Percentiles rank a stretch among this genome's conserved stretches.
These are phyloP conservation scores for Beauveria asiatica DNA, from an alignment of 2,329 filamentous ascomycete genomes.

Conservation along the genomic window DNA sequence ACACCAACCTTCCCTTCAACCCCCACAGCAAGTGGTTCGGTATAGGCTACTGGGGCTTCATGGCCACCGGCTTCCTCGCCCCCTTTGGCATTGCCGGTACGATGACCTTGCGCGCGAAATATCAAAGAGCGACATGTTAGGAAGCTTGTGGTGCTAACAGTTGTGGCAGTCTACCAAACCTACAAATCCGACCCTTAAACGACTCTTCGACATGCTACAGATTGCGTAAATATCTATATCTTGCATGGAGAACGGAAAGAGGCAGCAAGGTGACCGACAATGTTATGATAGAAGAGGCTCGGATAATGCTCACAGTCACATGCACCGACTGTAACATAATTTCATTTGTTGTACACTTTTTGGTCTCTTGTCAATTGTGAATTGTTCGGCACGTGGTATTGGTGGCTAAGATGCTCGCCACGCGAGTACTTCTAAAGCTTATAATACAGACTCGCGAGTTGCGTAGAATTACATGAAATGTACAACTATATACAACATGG, in stretches of 20 bases:
- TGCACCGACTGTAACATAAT: slow-evolving; percentile 12
- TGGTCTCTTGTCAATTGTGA: neutral
- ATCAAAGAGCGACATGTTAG: neutral
- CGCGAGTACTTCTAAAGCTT: neutral
- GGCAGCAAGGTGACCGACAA: neutral
- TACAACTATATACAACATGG: neutral
- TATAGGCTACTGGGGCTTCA: slow-evolving; percentile 72
- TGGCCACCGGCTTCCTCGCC: slow-evolving; percentile 44
- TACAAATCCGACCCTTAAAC: slow-evolving; percentile 31
- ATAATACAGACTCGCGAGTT: slow-evolving; percentile 12
- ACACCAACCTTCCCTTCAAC: slow-evolving; percentile 96
- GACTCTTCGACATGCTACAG: neutral
- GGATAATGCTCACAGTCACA: slow-evolving; percentile 9
- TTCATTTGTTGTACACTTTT: slow-evolving; percentile 8
- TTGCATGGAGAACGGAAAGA: neutral
- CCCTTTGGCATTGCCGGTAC: slow-evolving; percentile 56
- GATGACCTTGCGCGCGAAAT: slow-evolving; percentile 17
- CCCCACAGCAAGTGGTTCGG: slow-evolving; percentile 80
- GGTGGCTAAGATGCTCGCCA: neutral
- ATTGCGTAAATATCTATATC: neutral
- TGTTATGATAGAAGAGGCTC: slow-evolving; percentile 11
- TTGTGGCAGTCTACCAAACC: slow-evolving; percentile 38
- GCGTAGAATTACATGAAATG: neutral
- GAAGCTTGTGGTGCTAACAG: slow-evolving; percentile 14
- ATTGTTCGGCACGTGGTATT: neutral